Evolutionary conservation across 805 yeast genomes (phyloP).

Genomic region (Jamesozyma rosinii): DNA sequence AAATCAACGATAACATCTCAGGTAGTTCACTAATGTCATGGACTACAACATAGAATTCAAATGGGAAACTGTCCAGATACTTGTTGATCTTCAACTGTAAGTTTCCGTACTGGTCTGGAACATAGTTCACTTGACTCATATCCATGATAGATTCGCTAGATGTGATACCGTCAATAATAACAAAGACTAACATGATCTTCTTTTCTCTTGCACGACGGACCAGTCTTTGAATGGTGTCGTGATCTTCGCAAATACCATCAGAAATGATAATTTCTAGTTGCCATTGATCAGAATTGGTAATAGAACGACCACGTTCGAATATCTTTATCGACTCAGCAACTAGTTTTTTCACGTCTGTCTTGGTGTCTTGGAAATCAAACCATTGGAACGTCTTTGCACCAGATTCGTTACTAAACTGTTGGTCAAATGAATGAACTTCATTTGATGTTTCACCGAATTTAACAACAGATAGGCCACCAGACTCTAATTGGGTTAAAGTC

Average conservation of each 20-base stretch:
- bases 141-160: slow-evolving; percentile 82
- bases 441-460: slow-evolving; percentile 79
- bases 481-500: slow-evolving; percentile 86
- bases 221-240: slow-evolving; percentile 66
- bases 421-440: slow-evolving; percentile 83
- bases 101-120: slow-evolving; percentile 59
- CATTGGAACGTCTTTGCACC: slow-evolving; percentile 79
- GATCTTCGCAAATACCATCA: slow-evolving; percentile 97
- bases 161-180: slow-evolving; percentile 76
- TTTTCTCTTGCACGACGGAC: slow-evolving; percentile 90
- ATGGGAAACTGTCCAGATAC: slow-evolving; percentile 90
- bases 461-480: slow-evolving; percentile 85
- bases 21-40: slow-evolving; percentile 84
- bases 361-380: slow-evolving; percentile 83
- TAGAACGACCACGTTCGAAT: slow-evolving; percentile 53
- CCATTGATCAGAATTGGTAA: slow-evolving; percentile 65
- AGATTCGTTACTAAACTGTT: slow-evolving; percentile 71
- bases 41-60: slow-evolving; percentile 92
- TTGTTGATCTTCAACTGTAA: slow-evolving; percentile 68
- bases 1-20: slow-evolving; percentile 75
- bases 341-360: slow-evolving; percentile 73
- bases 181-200: slow-evolving; percentile 89
- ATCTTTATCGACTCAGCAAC: slow-evolving; percentile 63
- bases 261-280: slow-evolving; percentile 86
- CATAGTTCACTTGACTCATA: slow-evolving; percentile 85